Percentiles rank a stretch among this genome's conserved stretches.
These are phyloP conservation scores for Penstemon davidsonii DNA, from an alignment of 257 asterid genomes.

Conservation along the genomic window DNA sequence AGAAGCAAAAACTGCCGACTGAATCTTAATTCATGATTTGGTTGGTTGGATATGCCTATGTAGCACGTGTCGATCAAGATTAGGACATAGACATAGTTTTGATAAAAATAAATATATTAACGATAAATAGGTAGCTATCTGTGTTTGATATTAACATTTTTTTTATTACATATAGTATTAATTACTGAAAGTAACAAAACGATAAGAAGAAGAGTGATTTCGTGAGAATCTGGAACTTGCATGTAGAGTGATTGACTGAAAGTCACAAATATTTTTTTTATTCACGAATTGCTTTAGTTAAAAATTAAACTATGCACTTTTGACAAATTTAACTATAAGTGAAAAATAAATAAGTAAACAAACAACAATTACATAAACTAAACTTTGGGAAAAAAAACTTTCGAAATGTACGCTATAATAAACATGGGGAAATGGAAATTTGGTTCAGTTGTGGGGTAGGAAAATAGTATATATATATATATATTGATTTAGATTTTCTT, in stretches of 20 bases:
- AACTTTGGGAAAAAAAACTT: no score
- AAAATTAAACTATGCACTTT: no score
- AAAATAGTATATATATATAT: no score
- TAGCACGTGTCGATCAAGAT: conserved; percentile 5
- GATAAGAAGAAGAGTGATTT: neutral
- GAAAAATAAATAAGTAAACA: no score
- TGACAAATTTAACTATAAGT: no score
- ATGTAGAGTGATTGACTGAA: neutral
- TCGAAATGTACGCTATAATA: no score
- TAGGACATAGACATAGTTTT: neutral
- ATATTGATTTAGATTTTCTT: no score
- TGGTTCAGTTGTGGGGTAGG: no score
- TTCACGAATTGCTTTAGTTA: no score
- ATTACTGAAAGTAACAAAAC: neutral
- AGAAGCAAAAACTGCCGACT: conserved; percentile 19
- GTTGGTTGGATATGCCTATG: conserved; percentile 6
- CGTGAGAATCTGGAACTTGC: no score
- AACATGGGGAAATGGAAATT: no score
- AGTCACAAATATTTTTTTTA: neutral
- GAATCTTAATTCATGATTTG: conserved; percentile 16
- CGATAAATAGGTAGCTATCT: neutral
- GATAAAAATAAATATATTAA: neutral
- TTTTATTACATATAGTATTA: neutral
- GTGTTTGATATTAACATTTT: neutral
- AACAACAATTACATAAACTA: no score